Conservation (phyloP, 345 rosid genomes). For the Hibiscus tridactylites region DNA sequence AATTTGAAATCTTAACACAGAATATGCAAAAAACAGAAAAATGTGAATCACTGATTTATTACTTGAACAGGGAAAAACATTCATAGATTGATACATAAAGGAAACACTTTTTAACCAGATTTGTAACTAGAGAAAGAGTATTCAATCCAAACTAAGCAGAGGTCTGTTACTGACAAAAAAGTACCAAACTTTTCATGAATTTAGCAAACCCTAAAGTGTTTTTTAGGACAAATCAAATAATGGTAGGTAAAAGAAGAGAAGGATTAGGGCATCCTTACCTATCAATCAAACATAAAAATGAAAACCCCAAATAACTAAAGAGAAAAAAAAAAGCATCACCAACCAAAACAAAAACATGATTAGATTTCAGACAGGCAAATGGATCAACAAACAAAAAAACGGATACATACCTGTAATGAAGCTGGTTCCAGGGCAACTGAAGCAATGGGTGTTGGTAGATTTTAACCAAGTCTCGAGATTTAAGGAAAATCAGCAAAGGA, state of each 20-base stretch:
- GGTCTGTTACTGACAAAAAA: conserved; percentile 11
- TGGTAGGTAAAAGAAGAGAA: conserved; percentile 23
- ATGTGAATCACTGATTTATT: conserved; percentile 14
- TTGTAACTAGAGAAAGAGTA: neutral
- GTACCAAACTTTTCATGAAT: conserved; percentile 4
- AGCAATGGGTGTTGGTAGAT: conserved; percentile 15
- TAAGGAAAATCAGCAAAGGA: neutral
- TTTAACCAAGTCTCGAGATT: conserved; percentile 21
- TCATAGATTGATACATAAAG: neutral
- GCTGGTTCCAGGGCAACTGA: conserved; percentile 6
- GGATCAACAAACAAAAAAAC: conserved; percentile 14
- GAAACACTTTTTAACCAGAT: conserved; percentile 15
- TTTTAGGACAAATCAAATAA: conserved; percentile 11
- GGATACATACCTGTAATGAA: conserved; percentile 24
- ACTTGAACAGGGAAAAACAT: conserved; percentile 9
- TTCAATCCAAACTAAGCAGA: conserved; percentile 10
- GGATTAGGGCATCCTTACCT: conserved; percentile 25
- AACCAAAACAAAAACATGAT: conserved; percentile 18
- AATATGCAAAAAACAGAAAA: conserved; percentile 6
- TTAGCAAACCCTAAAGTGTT: conserved; percentile 14
- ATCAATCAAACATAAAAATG: conserved; percentile 37
- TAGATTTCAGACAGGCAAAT: conserved; percentile 19
- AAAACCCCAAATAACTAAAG: conserved; percentile 26
- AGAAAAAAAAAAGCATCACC: conserved; percentile 13
- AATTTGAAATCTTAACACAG: neutral